phyloP scores from a whole-genome alignment of 148 eudicot species.

The Amaranthus palmeri region DNA sequence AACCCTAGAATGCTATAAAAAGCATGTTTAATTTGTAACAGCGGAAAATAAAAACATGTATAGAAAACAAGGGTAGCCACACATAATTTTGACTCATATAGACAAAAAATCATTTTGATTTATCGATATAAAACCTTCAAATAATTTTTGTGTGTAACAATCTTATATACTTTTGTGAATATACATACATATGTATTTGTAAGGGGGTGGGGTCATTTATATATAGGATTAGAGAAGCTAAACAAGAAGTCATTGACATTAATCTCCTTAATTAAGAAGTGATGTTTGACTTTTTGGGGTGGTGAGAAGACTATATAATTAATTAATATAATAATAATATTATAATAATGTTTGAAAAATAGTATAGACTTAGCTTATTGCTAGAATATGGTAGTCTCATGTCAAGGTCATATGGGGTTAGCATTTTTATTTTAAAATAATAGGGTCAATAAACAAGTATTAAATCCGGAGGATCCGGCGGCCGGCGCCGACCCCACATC shows the following conservation, averaged over 20 bases:
- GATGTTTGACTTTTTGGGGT: slow-evolving; percentile 32
- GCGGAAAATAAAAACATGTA: slow-evolving; percentile 61
- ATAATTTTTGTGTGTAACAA: not conserved
- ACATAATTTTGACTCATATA: slow-evolving; percentile 31
- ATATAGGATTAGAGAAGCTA: slow-evolving; percentile 23
- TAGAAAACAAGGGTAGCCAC: slow-evolving; percentile 46
- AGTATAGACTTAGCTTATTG: slow-evolving; percentile 17
- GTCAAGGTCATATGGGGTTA: slow-evolving; percentile 30
- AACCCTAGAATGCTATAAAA: slow-evolving; percentile 25
- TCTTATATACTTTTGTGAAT: not conserved
- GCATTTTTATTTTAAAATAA: slow-evolving; percentile 5
- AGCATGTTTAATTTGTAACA: slow-evolving; percentile 27
- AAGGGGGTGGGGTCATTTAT: slow-evolving; percentile 10
- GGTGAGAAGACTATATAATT: slow-evolving; percentile 11
- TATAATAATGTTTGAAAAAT: slow-evolving; percentile 26
- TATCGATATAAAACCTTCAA: not conserved
- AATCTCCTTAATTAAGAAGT: slow-evolving; percentile 26
- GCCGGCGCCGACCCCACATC: slow-evolving; percentile 40
- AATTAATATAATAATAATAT: not conserved
- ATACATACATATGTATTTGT: not conserved
- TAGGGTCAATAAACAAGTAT: slow-evolving; percentile 14
- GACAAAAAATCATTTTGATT: slow-evolving; percentile 31
- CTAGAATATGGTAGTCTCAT: slow-evolving; percentile 13
- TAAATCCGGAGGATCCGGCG: slow-evolving; percentile 27
- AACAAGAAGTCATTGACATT: slow-evolving; percentile 5